Conservation (phyloP, 345 rosid species). For the Salix caprea region DNA sequence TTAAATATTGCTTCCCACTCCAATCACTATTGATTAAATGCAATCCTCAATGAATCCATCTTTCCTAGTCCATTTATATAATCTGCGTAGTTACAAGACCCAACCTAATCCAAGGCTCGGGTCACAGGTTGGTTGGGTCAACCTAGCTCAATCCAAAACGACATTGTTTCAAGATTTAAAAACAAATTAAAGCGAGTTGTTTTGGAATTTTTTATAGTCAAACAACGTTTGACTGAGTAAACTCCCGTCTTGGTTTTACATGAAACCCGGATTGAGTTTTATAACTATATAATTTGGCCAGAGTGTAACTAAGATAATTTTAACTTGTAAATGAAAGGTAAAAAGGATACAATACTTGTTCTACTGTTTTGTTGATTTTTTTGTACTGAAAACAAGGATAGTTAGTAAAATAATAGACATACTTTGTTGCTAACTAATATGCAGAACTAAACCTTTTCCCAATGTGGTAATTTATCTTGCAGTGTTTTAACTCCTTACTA, state of each 20-base stretch:
- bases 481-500: slow-evolving; percentile 96
- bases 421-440: neutral
- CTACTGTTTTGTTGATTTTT: neutral
- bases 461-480: slow-evolving; percentile 17
- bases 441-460: neutral
- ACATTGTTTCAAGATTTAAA: too few relatives aligned
- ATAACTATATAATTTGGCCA: neutral
- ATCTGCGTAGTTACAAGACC: too few relatives aligned
- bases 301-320: neutral
- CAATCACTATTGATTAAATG: neutral
- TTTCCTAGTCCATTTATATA: neutral
- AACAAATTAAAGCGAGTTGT: too few relatives aligned
- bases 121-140: too few relatives aligned
- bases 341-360: neutral
- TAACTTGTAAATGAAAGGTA: neutral
- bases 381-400: neutral
- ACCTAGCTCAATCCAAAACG: too few relatives aligned
- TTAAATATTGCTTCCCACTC: too few relatives aligned
- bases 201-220: too few relatives aligned
- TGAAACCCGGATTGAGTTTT: too few relatives aligned
- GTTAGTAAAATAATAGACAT: neutral
- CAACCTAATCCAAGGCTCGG: too few relatives aligned
- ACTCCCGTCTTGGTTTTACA: too few relatives aligned
- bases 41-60: neutral
- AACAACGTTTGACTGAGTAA: too few relatives aligned